Base-by-base conservation (phyloP, 2,329 filamentous ascomycete species). In the Ilyonectria mors-panacis region DNA sequence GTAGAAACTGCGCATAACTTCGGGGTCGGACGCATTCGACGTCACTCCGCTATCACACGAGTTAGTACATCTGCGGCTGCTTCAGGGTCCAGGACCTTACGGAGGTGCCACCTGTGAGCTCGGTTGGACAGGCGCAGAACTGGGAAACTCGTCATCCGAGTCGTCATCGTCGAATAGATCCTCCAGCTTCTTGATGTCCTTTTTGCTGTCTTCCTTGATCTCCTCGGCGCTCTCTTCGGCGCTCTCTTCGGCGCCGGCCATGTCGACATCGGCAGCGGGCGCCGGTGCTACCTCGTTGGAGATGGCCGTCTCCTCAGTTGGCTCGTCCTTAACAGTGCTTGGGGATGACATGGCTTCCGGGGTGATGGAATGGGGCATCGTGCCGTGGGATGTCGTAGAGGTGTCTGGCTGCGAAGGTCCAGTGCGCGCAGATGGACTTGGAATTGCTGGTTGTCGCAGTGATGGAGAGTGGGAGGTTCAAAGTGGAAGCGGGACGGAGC, bases 1-100 rank as follows among this genome's bases (percentile, higher is more conserved):
- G 80, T 99, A 99, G 84, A 98, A 99, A 70, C 92, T 93, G 75
- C 93, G 90, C 90, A 98, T 94, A 12, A 97, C 88, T 77, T 95
- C 93, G 2, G 93, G 91, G 73, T 97, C 94, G 44, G 90, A 93
- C 47, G 88, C 85, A 42, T 81, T 84, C 37, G 85, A 74, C 0
- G 80, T 75, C 8, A 77, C 60, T 54, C 81, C 80, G 54, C 81
- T 83, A 44, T 3, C 23, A 8, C 33, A 23, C 19, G 6, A 9
- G 26, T 72, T 53, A 74, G 73, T 61, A 21, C 23, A 53, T 35
- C 9, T 47, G 26, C 10, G 19, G 19, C 35, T 15, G 26, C 2
- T 39, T 55, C 21, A 15, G 45, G n/a, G 13, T 33, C 56, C n/a
- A 37, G 30, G 10, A 23, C 75, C 84, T 76, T 76, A 87, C 85